Evolutionary conservation across 2,329 filamentous ascomycete species (phyloP).

Genomic region (Ophiostoma montium): DNA sequence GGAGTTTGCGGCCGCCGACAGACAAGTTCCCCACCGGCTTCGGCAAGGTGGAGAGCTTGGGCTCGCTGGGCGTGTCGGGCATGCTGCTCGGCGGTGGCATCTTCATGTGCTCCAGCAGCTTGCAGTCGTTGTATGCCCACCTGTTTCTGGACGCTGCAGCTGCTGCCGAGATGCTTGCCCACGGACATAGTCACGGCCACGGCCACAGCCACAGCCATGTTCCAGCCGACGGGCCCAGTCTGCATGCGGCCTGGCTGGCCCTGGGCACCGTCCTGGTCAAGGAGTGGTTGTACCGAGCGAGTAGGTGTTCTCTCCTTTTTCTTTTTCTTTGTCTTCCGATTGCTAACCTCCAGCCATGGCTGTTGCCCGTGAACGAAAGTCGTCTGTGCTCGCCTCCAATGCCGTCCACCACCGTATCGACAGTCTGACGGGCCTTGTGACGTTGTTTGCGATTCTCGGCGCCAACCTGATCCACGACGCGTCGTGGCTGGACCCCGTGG

Average conservation of each 20-base stretch:
- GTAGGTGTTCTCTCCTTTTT: conserved; percentile 40
- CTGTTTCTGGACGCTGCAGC: conserved; percentile 51
- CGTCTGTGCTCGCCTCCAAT: conserved; percentile 89
- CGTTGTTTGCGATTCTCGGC: conserved; percentile 74
- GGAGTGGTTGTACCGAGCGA: conserved; percentile 93
- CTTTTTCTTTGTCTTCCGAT: neutral
- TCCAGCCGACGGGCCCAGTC: conserved; percentile 48
- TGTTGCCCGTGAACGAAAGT: conserved; percentile 84
- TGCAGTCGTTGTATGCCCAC: conserved; percentile 55
- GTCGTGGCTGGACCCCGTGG: conserved; percentile 86
- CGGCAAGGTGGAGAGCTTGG: conserved; percentile 94
- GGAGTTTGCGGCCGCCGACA: conserved; percentile 75
- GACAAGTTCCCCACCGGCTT: conserved; percentile 79
- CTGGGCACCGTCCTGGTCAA: conserved; percentile 82
- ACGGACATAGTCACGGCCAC: conserved; percentile 47
- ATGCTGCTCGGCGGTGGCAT: conserved; percentile 80
- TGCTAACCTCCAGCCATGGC: conserved; percentile 61
- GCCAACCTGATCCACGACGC: conserved; percentile 78
- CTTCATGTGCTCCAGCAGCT: conserved; percentile 77
- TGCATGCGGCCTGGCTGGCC: conserved; percentile 92
- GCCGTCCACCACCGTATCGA: conserved; percentile 94
- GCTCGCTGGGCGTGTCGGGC: conserved; percentile 82
- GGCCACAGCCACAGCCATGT: conserved; percentile 50
- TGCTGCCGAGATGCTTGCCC: conserved; percentile 35
- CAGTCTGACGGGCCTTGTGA: conserved; percentile 87